phyloP scores from a whole-genome alignment of 805 yeast genomes.

The Candida suzukii region DNA sequence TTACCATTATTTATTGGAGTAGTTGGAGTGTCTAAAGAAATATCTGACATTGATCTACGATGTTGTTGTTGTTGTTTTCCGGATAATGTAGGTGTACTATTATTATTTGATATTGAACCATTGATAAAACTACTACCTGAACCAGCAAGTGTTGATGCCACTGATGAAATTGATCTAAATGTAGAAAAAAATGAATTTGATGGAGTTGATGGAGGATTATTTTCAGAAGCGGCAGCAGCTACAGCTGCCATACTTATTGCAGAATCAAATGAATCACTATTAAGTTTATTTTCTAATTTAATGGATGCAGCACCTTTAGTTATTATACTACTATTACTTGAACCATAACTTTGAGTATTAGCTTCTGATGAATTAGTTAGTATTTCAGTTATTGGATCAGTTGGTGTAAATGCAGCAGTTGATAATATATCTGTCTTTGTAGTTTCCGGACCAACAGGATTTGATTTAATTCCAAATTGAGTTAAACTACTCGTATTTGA shows the following conservation, averaged over 20 bases:
- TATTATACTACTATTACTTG: not conserved
- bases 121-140: not conserved
- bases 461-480: constrained; percentile 24
- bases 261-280: not conserved
- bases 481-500: constrained; percentile 12
- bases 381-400: not conserved
- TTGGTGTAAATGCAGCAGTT: constrained; percentile 7
- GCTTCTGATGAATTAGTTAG: not conserved
- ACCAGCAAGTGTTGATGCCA: not conserved
- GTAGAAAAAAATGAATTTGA: not conserved
- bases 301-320: no score
- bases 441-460: constrained; percentile 47
- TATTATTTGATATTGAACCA: not conserved
- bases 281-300: not conserved
- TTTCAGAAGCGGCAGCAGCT: not conserved
- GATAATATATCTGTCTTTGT: constrained; percentile 44
- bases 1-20: constrained; percentile 1
- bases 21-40: constrained; percentile 9
- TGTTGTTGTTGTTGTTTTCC: constrained; percentile 4
- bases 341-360: no score
- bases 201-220: not conserved
- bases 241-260: not conserved
- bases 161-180: not conserved
- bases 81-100: not conserved
- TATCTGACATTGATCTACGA: constrained; percentile 12